phyloP scores from a whole-genome alignment of 2,329 filamentous ascomycete genomes.

The Cephalotrichum gorgonifer region DNA sequence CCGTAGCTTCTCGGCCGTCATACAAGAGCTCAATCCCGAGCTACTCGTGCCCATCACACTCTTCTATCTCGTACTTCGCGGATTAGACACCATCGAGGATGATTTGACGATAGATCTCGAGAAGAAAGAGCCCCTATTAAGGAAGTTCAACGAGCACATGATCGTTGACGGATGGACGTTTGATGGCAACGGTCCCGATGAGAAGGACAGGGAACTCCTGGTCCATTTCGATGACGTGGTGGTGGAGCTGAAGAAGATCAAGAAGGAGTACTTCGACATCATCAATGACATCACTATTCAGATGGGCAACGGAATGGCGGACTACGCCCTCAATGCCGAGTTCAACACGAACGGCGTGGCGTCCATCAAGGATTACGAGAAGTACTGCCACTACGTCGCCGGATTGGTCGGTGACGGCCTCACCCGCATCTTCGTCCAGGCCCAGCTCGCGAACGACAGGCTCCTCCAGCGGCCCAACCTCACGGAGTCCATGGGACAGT shows the following conservation, averaged over 20 bases:
- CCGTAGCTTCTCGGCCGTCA: constrained; percentile 86
- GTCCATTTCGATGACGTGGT: constrained; percentile 88
- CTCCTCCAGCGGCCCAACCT: constrained; percentile 70
- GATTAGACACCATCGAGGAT: constrained; percentile 96
- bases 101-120: constrained; percentile 83
- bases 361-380: constrained; percentile 80
- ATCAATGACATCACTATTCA: constrained; percentile 86
- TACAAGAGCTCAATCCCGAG: constrained; percentile 91
- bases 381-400: constrained; percentile 98
- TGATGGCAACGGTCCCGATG: constrained; percentile 71
- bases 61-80: constrained; percentile 89
- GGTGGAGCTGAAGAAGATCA: constrained; percentile 77
- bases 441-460: constrained; percentile 75
- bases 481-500: constrained; percentile 92
- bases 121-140: constrained; percentile 76
- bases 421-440: constrained; percentile 81
- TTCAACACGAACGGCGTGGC: constrained; percentile 71
- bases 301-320: constrained; percentile 99
- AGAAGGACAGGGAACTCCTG: constrained; percentile 88
- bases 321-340: constrained; percentile 80
- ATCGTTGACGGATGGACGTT: constrained; percentile 87
- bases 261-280: constrained; percentile 72
- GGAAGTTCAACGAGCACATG: constrained; percentile 70
- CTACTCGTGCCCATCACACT: constrained; percentile 79
- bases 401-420: constrained; percentile 92